Evolutionary conservation across 2,329 filamentous ascomycete species (phyloP).

Genomic region (Hypoxylon sp.): DNA sequence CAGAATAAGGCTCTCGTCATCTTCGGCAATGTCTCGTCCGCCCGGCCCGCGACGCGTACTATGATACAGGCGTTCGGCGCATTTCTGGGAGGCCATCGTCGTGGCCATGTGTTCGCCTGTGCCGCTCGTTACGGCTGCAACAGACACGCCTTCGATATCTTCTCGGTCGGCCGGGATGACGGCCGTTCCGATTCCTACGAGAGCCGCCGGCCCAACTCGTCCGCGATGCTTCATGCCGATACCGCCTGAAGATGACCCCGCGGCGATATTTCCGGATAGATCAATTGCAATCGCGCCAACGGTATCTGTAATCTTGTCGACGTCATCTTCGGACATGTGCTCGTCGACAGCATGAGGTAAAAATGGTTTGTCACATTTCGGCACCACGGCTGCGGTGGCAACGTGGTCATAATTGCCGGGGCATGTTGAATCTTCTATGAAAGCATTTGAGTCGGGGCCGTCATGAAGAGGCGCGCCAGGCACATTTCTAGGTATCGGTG

Average conservation of each 20-base stretch:
- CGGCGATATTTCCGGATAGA: conserved; percentile 85
- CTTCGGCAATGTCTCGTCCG: conserved; percentile 73
- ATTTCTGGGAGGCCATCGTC: conserved; percentile 88
- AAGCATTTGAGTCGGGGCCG: conserved; percentile 19
- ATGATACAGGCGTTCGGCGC: conserved; percentile 86
- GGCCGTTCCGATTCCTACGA: conserved; percentile 91
- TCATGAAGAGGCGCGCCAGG: conserved; percentile 37
- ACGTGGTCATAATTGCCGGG: background rate
- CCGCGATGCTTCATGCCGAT: conserved; percentile 99
- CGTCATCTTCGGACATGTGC: conserved; percentile 56
- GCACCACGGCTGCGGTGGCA: background rate
- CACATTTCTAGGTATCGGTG: conserved; percentile 4
- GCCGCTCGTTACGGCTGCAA: conserved; percentile 90
- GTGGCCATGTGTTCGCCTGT: conserved; percentile 99
- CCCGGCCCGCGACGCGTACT: conserved; percentile 69
- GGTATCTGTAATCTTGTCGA: conserved; percentile 84
- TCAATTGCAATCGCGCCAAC: conserved; percentile 97
- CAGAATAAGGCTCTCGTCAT: conserved; percentile 81
- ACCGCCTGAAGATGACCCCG: conserved; percentile 94
- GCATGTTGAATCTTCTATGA: background rate
- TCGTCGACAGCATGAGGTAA: background rate
- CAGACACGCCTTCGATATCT: conserved; percentile 75
- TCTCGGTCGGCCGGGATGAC: conserved; percentile 81
- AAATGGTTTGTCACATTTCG: background rate
- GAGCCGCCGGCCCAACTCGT: conserved; percentile 88